phyloP scores from a whole-genome alignment of 257 asterid genomes.

The Buddleja alternifolia region DNA sequence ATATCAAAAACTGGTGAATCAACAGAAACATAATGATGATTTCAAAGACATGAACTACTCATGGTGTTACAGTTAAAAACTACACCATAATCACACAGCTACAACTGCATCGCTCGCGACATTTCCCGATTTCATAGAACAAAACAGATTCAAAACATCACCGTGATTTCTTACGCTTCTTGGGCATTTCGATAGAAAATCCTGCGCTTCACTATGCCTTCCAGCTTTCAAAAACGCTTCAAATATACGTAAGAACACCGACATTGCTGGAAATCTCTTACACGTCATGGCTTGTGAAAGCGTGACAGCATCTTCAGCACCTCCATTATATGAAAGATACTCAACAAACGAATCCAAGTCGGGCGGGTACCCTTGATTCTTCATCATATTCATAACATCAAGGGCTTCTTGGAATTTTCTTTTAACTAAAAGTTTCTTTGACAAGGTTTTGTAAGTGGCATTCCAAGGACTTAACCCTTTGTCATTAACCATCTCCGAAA shows the following conservation, averaged over 20 bases:
- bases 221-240: slow-evolving; percentile 66
- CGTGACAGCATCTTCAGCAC: slow-evolving; percentile 64
- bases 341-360: slow-evolving; percentile 54
- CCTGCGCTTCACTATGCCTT: slow-evolving; percentile 67
- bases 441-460: slow-evolving; percentile 61
- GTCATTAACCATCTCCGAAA: slow-evolving; percentile 54
- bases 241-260: slow-evolving; percentile 56
- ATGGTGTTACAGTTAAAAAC: slow-evolving; percentile 25
- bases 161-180: slow-evolving; percentile 59
- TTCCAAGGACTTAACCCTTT: slow-evolving; percentile 55
- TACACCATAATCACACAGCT: slow-evolving; percentile 41
- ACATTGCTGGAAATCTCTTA: slow-evolving; percentile 54
- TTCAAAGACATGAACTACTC: slow-evolving; percentile 26
- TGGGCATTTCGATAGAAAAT: slow-evolving; percentile 72
- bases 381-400: slow-evolving; percentile 66
- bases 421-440: slow-evolving; percentile 54
- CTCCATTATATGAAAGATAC: slow-evolving; percentile 60
- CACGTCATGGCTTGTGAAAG: slow-evolving; percentile 53
- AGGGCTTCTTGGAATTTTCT: slow-evolving; percentile 60
- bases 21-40: background rate
- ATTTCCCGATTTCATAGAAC: slow-evolving; percentile 39
- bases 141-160: slow-evolving; percentile 68
- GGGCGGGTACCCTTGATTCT: slow-evolving; percentile 69
- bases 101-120: slow-evolving; percentile 31
- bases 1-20: slow-evolving; percentile 16